Evolutionary conservation across 306 rosid species (phyloP), one percentile per base, ranked within the genome.

Genomic region (Dryas drummondii): DNA sequence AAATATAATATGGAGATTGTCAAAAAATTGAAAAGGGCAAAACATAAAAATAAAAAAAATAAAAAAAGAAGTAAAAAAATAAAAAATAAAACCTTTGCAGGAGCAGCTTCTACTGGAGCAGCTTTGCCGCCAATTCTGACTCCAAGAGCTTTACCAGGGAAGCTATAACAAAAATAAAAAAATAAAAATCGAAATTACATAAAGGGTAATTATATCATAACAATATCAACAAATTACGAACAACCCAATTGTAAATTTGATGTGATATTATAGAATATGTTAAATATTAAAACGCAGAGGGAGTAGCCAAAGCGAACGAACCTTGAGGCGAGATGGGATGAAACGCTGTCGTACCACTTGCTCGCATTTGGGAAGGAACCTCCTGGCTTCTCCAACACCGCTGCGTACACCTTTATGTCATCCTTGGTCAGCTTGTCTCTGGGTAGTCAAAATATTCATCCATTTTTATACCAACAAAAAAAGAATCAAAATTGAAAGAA

Each of bases 71-170:
- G n/a, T 1, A 27, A 27, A 41, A 49, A 9, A 54, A 61, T 42
- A 17, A 51, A 55, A 79, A 45, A 5, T 63, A 70, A 87, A 87
- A 55, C 64, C 73, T 70, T 55, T 0, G 77, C 85, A 63, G 96
- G 84, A 79, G 88, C 85, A 76, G 83, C 89, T 32, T 54, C 89
- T 14, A 75, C 80, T 5, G 90, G 62, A 68, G 88, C 76, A 79
- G 72, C 81, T 58, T 77, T 73, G 62, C 86, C 83, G 32, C 89
- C 45, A 40, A 87, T 75, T 73, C 76, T 77, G 6, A 93, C 94
- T 4, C 98, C 98, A 67, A 74, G 85, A 76, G 91, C 90, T 15
- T 79, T 84, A 6, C 98, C 98, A 46, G 96, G 96, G 81, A 93
- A 93, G 79, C 89, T 91, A 79, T 1, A 71, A 32, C 37, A 32